Percentiles rank a stretch among this genome's conserved stretches.
phyloP scores from a whole-genome alignment of 495 filamentous ascomycete genomes.

The Podospora pseudocomata region DNA sequence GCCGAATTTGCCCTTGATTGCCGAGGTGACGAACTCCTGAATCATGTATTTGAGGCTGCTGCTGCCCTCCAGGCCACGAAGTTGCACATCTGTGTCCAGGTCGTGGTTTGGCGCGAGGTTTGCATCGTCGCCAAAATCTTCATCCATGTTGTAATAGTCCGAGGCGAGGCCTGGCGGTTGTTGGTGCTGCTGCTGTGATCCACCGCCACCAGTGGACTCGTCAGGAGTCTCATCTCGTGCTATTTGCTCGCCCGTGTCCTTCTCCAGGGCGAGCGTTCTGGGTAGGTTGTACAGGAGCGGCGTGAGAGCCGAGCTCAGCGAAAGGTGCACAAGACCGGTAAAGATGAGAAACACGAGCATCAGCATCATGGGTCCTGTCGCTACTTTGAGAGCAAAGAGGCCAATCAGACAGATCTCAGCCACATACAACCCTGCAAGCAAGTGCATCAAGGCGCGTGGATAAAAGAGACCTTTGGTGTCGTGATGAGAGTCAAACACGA shows the following conservation, averaged over 20 bases:
- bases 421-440: slow-evolving; percentile 78
- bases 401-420: slow-evolving; percentile 75
- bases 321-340: slow-evolving; percentile 72
- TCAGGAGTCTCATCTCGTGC: slow-evolving; percentile 30
- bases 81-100: slow-evolving; percentile 31
- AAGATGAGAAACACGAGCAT: slow-evolving; percentile 71
- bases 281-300: slow-evolving; percentile 72
- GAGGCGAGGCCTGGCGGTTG: slow-evolving; percentile 27
- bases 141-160: slow-evolving; percentile 44
- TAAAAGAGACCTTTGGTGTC: slow-evolving; percentile 85
- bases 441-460: slow-evolving; percentile 73
- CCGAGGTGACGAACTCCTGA: slow-evolving; percentile 19
- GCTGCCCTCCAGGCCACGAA: slow-evolving; percentile 34
- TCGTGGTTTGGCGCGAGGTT: slow-evolving; percentile 23
- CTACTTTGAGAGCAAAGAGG: slow-evolving; percentile 67
- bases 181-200: slow-evolving; percentile 13
- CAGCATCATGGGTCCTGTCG: slow-evolving; percentile 67
- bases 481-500: slow-evolving; percentile 68
- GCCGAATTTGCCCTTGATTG: slow-evolving; percentile 18
- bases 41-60: slow-evolving; percentile 29
- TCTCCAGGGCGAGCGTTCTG: slow-evolving; percentile 44
- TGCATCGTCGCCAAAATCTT: slow-evolving; percentile 37
- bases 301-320: slow-evolving; percentile 69
- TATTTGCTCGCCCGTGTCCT: slow-evolving; percentile 48
- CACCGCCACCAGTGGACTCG: slow-evolving; percentile 24